These are phyloP conservation scores for Tetratostichococcus sp. DNA, from an alignment of 139 green algal species.

Conservation along the genomic window DNA sequence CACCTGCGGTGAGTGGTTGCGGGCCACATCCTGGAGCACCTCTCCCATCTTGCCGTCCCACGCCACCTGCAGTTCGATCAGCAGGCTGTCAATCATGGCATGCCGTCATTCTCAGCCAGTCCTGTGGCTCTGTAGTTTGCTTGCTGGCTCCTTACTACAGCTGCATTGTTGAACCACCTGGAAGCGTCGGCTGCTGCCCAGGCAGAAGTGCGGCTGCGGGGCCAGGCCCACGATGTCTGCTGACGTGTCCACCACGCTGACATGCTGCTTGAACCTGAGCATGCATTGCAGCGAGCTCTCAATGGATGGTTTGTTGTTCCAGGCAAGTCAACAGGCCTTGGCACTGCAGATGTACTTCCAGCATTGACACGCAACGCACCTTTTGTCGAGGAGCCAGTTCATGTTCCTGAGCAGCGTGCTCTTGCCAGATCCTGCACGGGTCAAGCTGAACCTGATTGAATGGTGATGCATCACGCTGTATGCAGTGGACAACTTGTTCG, in stretches of 20 bases:
- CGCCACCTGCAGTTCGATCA: background rate
- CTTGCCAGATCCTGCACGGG: slow-evolving; percentile 37
- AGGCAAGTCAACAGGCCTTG: background rate
- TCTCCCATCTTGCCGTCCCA: slow-evolving; percentile 15
- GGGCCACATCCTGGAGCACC: slow-evolving; percentile 41
- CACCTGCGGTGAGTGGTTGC: slow-evolving; percentile 54
- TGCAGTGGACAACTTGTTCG: too few relatives aligned
- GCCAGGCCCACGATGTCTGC: slow-evolving; percentile 42
- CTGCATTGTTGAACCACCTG: slow-evolving; percentile 16
- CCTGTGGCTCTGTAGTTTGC: background rate
- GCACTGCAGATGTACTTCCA: background rate
- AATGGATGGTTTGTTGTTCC: background rate
- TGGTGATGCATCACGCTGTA: too few relatives aligned
- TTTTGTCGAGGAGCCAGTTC: slow-evolving; percentile 27
- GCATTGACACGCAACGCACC: slow-evolving; percentile 1
- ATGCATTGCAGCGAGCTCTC: background rate
- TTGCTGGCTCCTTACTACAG: too few relatives aligned
- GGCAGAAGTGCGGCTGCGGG: slow-evolving; percentile 46
- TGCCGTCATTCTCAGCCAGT: too few relatives aligned
- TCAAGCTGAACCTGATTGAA: background rate
- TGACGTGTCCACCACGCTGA: slow-evolving; percentile 55
- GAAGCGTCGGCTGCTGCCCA: slow-evolving; percentile 35
- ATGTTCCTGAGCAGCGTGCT: slow-evolving; percentile 52
- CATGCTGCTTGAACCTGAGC: slow-evolving; percentile 24
- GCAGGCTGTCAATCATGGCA: too few relatives aligned